Evolutionary conservation across 176 grass and related monocot genomes (phyloP).

Genomic region (Bromus sterilis): DNA sequence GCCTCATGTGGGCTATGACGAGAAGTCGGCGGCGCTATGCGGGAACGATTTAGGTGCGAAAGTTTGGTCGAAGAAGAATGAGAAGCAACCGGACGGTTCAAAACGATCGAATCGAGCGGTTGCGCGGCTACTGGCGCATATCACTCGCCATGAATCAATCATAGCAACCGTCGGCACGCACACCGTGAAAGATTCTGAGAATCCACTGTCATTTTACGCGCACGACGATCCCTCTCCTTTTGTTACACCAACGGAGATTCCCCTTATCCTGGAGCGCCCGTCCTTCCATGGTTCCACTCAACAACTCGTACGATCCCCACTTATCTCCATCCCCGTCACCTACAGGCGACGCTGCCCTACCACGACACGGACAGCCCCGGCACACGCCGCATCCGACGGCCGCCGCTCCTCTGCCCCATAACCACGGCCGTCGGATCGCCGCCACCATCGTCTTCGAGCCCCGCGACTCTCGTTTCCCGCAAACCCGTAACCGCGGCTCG

Average conservation of each 20-base stretch:
- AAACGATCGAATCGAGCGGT: no score
- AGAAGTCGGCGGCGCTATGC: no score
- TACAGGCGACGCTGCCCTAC: not conserved
- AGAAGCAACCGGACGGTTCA: no score
- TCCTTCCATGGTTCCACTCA: not conserved
- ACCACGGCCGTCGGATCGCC: constrained; percentile 7
- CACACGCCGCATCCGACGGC: not conserved
- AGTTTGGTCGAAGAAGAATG: no score
- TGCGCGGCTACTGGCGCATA: no score
- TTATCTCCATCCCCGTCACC: not conserved
- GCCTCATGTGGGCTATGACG: no score
- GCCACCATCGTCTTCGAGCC: not conserved
- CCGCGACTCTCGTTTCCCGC: not conserved
- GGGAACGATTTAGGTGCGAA: no score
- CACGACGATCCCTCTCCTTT: not conserved
- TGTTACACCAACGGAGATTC: not conserved
- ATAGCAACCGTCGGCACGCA: no score
- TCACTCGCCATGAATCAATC: no score
- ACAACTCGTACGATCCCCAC: not conserved
- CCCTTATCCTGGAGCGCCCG: not conserved
- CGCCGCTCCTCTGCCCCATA: not conserved
- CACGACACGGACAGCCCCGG: constrained; percentile 14
- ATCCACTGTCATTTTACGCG: not conserved
- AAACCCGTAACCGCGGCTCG: not conserved
- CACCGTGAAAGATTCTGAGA: not conserved